Base-by-base conservation (phyloP, 805 yeast species). In the Candida krabiensis region DNA sequence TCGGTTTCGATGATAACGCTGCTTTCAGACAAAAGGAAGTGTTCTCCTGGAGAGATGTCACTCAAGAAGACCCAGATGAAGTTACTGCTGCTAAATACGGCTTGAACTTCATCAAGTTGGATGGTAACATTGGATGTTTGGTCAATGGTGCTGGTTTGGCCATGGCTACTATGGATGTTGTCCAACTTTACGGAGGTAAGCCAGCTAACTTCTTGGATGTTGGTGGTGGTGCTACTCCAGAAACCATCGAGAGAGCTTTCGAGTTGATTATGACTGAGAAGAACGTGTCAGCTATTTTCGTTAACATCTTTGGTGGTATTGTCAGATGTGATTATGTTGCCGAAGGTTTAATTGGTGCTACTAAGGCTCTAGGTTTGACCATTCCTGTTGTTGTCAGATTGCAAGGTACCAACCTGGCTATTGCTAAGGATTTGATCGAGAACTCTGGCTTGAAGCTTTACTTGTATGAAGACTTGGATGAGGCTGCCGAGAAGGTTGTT, bases 111-210 rank as follows among this genome's bases (percentile, higher is more conserved):
- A 95, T 93, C 74, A 93, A 93, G 75, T 82, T 93, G 63, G 95
- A 91, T 63, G 99, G 99, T 70, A 87, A 89, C 77, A 91, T 93
- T 62, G 99, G 99, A 58, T 91, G 96, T 75, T 77, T 93, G 48
- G 99, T 93, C 66, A 93, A 93, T 70, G 99, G 99, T 75, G 99
- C 99, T 43, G 99, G 99, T 69, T 79, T 93, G 64, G 99, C 99
- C 59, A 93, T 93, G 99, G 99, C 99, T 56, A 93, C 99, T 52
- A 90, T 93, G 97, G 99, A 93, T 70, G 95, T 95, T 66, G 88
- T 93, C 75, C 89, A 93, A 74, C 80, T 93, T 58, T 86, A 89
- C 73, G 97, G 98, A 60, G 99, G 99, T 67, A 86, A 80, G 55
- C 99, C 99, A 58, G 99, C 99, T 52, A 93, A 93, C 78, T 93